These are phyloP conservation scores for Fusarium pseudonygamai DNA, from an alignment of 2,329 filamentous ascomycete genomes.

Conservation along the genomic window DNA sequence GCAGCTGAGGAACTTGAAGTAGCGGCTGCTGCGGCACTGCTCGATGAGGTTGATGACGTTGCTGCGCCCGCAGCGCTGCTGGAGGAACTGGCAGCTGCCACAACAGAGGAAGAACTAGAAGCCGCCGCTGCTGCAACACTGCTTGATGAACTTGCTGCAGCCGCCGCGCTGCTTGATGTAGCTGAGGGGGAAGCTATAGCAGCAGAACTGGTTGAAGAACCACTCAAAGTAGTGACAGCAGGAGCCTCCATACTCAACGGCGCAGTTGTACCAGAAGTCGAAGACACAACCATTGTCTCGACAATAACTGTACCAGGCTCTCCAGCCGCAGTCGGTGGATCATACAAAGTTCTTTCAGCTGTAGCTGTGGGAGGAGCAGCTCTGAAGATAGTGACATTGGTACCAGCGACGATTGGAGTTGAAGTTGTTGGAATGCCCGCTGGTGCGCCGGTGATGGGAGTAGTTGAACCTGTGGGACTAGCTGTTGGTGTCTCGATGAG, in stretches of 20 bases:
- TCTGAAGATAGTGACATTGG: constrained; percentile 7
- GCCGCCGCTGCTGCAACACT: background rate
- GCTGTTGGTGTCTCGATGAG: constrained; percentile 10
- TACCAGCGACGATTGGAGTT: background rate
- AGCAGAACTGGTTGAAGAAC: background rate
- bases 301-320: constrained; percentile 23
- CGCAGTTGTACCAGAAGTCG: background rate
- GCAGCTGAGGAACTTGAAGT: background rate
- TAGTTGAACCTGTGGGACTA: background rate
- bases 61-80: background rate
- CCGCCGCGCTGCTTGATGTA: background rate
- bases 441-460: background rate
- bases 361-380: constrained; percentile 1
- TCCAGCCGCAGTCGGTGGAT: background rate
- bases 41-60: background rate
- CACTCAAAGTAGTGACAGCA: background rate
- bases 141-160: background rate
- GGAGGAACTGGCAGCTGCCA: background rate
- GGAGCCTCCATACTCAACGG: background rate
- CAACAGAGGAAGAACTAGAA: background rate
- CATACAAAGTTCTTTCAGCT: constrained; percentile 3
- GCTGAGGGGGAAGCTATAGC: background rate
- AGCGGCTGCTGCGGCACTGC: background rate
- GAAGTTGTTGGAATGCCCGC: background rate
- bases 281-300: background rate